These are phyloP conservation scores for Sarocladium strictum DNA, from an alignment of 2,329 filamentous ascomycete genomes.

Conservation along the genomic window DNA sequence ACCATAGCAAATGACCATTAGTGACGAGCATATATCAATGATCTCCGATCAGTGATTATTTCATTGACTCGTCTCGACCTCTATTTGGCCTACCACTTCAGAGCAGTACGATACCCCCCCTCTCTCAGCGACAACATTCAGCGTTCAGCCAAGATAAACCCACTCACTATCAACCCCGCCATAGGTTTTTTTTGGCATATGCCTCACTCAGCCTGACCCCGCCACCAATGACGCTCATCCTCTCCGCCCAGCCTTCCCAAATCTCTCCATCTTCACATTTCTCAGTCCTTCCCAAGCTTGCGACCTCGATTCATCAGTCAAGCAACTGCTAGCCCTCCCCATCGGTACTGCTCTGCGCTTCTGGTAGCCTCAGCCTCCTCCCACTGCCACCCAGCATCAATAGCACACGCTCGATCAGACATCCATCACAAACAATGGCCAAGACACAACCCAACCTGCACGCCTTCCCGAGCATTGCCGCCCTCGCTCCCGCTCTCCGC, in stretches of 20 bases:
- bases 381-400: too few relatives aligned
- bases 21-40: not conserved
- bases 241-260: not conserved
- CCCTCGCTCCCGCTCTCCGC: constrained; percentile 72
- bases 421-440: constrained; percentile 43
- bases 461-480: constrained; percentile 64
- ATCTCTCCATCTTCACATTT: not conserved
- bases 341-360: too few relatives aligned
- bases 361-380: too few relatives aligned
- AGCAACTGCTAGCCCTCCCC: too few relatives aligned
- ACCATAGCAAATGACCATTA: not conserved
- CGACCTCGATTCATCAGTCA: too few relatives aligned
- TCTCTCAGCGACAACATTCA: not conserved
- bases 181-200: constrained; percentile 1
- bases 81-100: too few relatives aligned
- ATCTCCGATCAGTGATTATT: too few relatives aligned
- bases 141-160: not conserved
- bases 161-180: not conserved
- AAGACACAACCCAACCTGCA: constrained; percentile 65
- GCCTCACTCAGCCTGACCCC: constrained; percentile 6
- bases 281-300: not conserved
- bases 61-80: too few relatives aligned
- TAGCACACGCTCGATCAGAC: too few relatives aligned
- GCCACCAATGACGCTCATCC: constrained; percentile 5
- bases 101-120: too few relatives aligned